Evolutionary conservation across 2,329 filamentous ascomycete species (phyloP).

Genomic region (Penicillium hordei): DNA sequence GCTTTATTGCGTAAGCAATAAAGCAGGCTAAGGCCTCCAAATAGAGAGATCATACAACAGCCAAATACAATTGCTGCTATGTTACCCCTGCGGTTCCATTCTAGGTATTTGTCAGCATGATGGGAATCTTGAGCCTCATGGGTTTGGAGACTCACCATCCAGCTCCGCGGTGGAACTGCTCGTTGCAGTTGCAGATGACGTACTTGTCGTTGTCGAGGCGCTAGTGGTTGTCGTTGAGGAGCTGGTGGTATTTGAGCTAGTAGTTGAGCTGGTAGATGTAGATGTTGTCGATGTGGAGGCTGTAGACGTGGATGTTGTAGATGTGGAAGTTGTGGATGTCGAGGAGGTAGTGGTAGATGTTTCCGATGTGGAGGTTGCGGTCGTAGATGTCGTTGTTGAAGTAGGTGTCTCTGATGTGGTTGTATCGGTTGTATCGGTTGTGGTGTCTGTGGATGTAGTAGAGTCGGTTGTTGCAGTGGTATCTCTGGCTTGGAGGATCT

Average conservation of each 20-base stretch:
- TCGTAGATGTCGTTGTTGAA: slow-evolving; percentile 4
- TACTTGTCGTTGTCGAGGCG: background rate
- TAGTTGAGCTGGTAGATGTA: slow-evolving; percentile 1
- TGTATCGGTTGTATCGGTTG: background rate
- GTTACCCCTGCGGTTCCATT: slow-evolving; percentile 15
- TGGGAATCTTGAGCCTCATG: too few species aligned
- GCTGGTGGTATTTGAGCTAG: background rate
- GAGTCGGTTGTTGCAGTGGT: background rate
- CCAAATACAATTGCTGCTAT: slow-evolving; percentile 14
- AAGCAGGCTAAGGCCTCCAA: slow-evolving; percentile 4
- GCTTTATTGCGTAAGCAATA: slow-evolving; percentile 10
- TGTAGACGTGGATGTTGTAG: background rate
- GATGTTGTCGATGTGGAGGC: slow-evolving; percentile 3
- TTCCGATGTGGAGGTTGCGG: background rate
- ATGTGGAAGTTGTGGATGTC: background rate
- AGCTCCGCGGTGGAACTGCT: slow-evolving; percentile 5
- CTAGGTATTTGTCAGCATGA: background rate
- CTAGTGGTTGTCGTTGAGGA: slow-evolving; percentile 2
- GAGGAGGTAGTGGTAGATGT: background rate
- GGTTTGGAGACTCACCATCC: background rate
- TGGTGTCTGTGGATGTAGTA: background rate
- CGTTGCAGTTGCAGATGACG: slow-evolving; percentile 4
- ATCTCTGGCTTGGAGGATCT: background rate
- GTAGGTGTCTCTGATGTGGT: slow-evolving; percentile 1
- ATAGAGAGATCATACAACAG: slow-evolving; percentile 12